These are phyloP conservation scores for Alternaria tenuissima DNA, from an alignment of 2,329 filamentous ascomycete genomes.

Conservation along the genomic window DNA sequence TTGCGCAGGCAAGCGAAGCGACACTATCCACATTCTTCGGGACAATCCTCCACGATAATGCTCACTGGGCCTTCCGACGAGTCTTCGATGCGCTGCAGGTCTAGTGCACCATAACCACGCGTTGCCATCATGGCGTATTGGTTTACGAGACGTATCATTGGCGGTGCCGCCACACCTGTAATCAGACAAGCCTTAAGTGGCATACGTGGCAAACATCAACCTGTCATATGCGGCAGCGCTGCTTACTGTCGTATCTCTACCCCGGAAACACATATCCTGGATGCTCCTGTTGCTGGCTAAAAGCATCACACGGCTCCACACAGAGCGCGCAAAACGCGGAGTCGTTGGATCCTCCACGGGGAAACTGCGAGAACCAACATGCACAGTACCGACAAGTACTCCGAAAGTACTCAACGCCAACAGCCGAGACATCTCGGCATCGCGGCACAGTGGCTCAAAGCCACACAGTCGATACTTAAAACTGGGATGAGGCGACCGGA, in stretches of 20 bases:
- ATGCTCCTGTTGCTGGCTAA: neutral
- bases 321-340: conserved; percentile 1
- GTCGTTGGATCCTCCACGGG: conserved; percentile 12
- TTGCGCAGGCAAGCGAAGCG: conserved; percentile 7
- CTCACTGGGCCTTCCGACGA: conserved; percentile 8
- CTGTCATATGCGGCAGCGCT: conserved; percentile 6
- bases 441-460: conserved; percentile 30
- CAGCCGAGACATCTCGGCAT: conserved; percentile 41
- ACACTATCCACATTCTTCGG: conserved; percentile 3
- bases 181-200: conserved; percentile 12
- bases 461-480: conserved; percentile 17
- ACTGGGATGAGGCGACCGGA: conserved; percentile 33
- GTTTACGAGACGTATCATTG: conserved; percentile 13
- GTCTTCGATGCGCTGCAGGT: conserved; percentile 10
- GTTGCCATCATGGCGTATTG: conserved; percentile 1
- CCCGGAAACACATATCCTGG: conserved; percentile 1
- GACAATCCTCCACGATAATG: conserved; percentile 2
- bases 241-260: conserved; percentile 12
- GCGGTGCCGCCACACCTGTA: conserved; percentile 8
- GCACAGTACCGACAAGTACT: conserved; percentile 5
- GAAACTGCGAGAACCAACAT: conserved; percentile 5
- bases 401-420: conserved; percentile 29
- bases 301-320: conserved; percentile 1
- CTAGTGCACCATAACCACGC: conserved; percentile 9
- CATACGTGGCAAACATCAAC: conserved; percentile 19